Base-by-base conservation (phyloP, 78 protist species). In the Acrasis kona region DNA sequence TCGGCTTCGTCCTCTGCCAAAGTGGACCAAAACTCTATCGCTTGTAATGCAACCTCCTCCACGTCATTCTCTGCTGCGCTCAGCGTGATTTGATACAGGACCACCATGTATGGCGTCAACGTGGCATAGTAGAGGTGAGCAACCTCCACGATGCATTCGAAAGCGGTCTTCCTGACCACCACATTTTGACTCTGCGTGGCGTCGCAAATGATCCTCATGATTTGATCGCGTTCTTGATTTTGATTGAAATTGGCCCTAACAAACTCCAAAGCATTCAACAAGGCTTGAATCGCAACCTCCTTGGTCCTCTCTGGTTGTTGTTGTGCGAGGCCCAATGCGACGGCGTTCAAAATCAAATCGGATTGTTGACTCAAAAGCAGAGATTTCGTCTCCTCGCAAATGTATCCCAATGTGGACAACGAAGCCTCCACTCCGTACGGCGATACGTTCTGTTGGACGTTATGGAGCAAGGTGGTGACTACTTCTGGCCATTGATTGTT, bases 1-100 rank as follows among this genome's bases (percentile, higher is more conserved):
- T 41, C 78, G 30, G 30, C 41, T 31, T 74, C 78, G 30, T 30
- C 57, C 10, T 95, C 98, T 65, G 91, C 83, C 4, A 93, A 57
- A 3, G 91, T 64, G n/a, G 91, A 70, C 98, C 98, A 95, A 86
- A 95, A 92, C 70, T 92, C 96, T 71, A 95, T 76, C 2, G 96
- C 95, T 50, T 90, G 96, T 70, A 84, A 72, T 1, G 58, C 87
- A 1, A 91, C 89, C 28, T 57, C 84, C 27, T 87, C 96, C 32
- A 66, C 75, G 50, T 74, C 90, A 7, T 9, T 31, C 58, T 70
- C 2, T 66, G 92, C 84, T 3, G 87, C 81, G 1, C 39, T 9
- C 10, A 74, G 19, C 27, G 95, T 89, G 34, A 85, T 30, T 87
- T 81, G 29, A 39, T 34, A 69, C 10, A 87, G 36, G 7, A 70